Evolutionary conservation across 1,284 basidiomycete species (phyloP).

Genomic region (Cryptococcus sp.): DNA sequence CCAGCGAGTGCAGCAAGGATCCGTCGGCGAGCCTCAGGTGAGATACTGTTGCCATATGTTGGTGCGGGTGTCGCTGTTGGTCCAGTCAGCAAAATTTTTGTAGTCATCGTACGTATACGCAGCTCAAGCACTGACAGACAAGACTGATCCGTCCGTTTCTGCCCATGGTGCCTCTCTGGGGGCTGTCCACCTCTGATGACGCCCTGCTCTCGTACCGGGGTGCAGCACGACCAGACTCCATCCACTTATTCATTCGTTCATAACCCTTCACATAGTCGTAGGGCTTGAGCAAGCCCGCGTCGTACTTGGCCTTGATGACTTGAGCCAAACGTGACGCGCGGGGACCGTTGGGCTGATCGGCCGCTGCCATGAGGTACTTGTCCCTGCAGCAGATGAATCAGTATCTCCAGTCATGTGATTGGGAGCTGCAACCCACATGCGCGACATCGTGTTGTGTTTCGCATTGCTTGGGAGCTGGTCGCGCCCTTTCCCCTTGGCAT

Average conservation of each 20-base stretch:
- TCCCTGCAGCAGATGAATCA: slow-evolving; percentile 59
- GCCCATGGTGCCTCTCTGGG: slow-evolving; percentile 6
- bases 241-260: slow-evolving; percentile 85
- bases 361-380: slow-evolving; percentile 87
- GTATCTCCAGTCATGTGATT: not conserved
- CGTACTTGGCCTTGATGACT: slow-evolving; percentile 95
- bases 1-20: slow-evolving; percentile 72
- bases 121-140: slow-evolving; percentile 6
- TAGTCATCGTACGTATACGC: not conserved
- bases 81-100: not conserved
- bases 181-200: slow-evolving; percentile 25
- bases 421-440: slow-evolving; percentile 28
- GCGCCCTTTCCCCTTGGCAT: slow-evolving; percentile 31
- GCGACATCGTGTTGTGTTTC: slow-evolving; percentile 27
- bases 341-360: slow-evolving; percentile 89
- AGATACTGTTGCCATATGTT: slow-evolving; percentile 56
- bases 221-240: slow-evolving; percentile 66
- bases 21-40: slow-evolving; percentile 84
- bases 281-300: slow-evolving; percentile 89
- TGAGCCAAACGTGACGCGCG: slow-evolving; percentile 85
- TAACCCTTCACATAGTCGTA: slow-evolving; percentile 97
- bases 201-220: slow-evolving; percentile 34
- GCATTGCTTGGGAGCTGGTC: slow-evolving; percentile 5
- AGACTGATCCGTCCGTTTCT: slow-evolving; percentile 11
- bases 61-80: slow-evolving; percentile 21